phyloP scores from a whole-genome alignment of 1,284 basidiomycete genomes.

The Cutaneotrichosporon sp. region DNA sequence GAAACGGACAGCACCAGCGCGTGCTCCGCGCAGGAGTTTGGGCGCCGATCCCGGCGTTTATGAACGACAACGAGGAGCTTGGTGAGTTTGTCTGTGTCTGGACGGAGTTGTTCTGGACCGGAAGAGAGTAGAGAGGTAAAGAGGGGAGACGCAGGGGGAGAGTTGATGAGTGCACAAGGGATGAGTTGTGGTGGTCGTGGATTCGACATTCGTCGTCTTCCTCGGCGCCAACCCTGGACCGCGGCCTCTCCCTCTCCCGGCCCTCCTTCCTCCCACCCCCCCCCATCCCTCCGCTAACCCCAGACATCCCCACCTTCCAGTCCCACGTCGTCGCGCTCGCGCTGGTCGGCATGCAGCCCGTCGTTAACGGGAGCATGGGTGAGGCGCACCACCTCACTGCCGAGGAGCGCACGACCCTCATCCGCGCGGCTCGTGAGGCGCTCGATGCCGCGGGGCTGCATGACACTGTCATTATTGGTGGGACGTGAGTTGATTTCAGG shows the following conservation, averaged over 20 bases:
- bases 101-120: too few relatives aligned
- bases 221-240: too few relatives aligned
- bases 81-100: slow-evolving; percentile 57
- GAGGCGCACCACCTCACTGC: slow-evolving; percentile 73
- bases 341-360: slow-evolving; percentile 68
- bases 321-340: slow-evolving; percentile 71
- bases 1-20: slow-evolving; percentile 50
- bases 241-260: too few relatives aligned
- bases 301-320: slow-evolving; percentile 71
- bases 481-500: slow-evolving; percentile 57
- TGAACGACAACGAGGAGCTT: slow-evolving; percentile 74
- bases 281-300: slow-evolving; percentile 5
- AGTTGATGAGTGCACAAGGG: too few relatives aligned
- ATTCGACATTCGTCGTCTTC: too few relatives aligned
- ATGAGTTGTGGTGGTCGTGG: too few relatives aligned
- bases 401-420: slow-evolving; percentile 67
- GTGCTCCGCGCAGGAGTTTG: slow-evolving; percentile 74
- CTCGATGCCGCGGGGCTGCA: slow-evolving; percentile 66
- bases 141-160: too few relatives aligned
- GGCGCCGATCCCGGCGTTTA: slow-evolving; percentile 83
- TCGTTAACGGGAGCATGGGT: slow-evolving; percentile 66
- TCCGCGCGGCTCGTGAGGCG: slow-evolving; percentile 67
- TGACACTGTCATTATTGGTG: slow-evolving; percentile 70
- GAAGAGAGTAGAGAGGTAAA: too few relatives aligned
- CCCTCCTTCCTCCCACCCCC: too few relatives aligned